phyloP scores from a whole-genome alignment of 2,329 filamentous ascomycete species.

The Claviceps sp. region DNA sequence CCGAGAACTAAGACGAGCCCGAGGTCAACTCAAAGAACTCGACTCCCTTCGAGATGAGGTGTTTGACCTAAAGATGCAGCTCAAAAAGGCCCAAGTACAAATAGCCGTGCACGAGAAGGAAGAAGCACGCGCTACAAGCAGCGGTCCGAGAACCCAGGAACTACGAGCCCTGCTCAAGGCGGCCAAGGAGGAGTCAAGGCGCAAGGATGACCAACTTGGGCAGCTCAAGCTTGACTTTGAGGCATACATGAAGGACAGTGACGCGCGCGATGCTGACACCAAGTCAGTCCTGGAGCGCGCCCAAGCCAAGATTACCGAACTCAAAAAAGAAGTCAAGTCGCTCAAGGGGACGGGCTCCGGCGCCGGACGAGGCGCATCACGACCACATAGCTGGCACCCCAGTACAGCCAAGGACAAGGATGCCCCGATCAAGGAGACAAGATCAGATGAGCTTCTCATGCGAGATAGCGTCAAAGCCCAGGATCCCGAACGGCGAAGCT shows the following conservation, averaged over 20 bases:
- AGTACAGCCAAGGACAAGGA: conserved; percentile 5
- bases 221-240: conserved; percentile 39
- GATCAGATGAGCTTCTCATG: conserved; percentile 7
- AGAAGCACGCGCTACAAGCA: conserved; percentile 23
- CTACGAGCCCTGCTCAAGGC: conserved; percentile 29
- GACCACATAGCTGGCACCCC: conserved; percentile 19
- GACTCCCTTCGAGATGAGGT: conserved; percentile 38
- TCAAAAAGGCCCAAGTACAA: conserved; percentile 30
- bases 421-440: conserved; percentile 8
- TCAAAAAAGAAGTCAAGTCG: conserved; percentile 38
- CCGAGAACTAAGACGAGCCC: conserved; percentile 39
- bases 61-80: conserved; percentile 34
- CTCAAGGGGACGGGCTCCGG: conserved; percentile 22
- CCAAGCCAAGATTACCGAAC: conserved; percentile 40
- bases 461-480: background rate
- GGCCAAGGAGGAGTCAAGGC: conserved; percentile 28
- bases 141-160: conserved; percentile 20
- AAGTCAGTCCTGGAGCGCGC: conserved; percentile 41
- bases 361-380: conserved; percentile 1
- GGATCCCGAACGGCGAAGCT: conserved; percentile 1
- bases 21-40: conserved; percentile 39
- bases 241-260: conserved; percentile 37
- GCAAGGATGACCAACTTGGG: conserved; percentile 37
- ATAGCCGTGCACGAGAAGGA: conserved; percentile 16
- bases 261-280: conserved; percentile 40